A percentile compares a stretch with the other conserved stretches of the same genome.
These are phyloP conservation scores for Imleria badia DNA, from an alignment of 768 basidiomycete species.

Conservation along the genomic window DNA sequence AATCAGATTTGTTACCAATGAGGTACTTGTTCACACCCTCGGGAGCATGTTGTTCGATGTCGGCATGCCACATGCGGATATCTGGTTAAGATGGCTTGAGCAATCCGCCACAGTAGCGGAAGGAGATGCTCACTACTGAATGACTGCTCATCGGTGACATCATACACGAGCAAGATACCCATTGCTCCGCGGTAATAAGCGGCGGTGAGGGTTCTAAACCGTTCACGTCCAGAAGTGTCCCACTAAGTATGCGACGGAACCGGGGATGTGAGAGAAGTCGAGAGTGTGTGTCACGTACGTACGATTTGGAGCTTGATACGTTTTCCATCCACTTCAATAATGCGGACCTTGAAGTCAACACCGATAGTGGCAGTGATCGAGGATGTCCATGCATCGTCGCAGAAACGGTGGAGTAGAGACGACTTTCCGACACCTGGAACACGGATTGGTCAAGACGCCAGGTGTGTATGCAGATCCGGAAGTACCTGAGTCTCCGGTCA, in stretches of 20 bases:
- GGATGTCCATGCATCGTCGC: slow-evolving; percentile 99
- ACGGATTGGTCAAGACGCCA: slow-evolving; percentile 11
- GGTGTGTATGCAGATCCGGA: not conserved
- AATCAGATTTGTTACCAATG: slow-evolving; percentile 98
- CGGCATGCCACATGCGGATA: slow-evolving; percentile 96
- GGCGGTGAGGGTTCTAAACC: slow-evolving; percentile 97
- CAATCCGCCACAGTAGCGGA: slow-evolving; percentile 13
- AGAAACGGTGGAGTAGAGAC: slow-evolving; percentile 90
- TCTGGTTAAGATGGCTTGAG: slow-evolving; percentile 54
- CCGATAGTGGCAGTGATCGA: slow-evolving; percentile 99
- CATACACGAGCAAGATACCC: slow-evolving; percentile 98
- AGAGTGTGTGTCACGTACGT: slow-evolving; percentile 33
- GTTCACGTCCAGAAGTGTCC: slow-evolving; percentile 99
- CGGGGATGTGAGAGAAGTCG: not conserved
- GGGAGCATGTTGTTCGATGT: slow-evolving; percentile 98
- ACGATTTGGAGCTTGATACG: slow-evolving; percentile 99
- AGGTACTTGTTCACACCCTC: slow-evolving; percentile 99
- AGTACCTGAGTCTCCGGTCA: slow-evolving; percentile 93
- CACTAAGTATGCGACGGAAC: slow-evolving; percentile 59
- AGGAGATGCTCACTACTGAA: slow-evolving; percentile 81
- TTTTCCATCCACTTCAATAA: slow-evolving; percentile 97
- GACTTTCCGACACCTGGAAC: slow-evolving; percentile 90
- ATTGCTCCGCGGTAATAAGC: slow-evolving; percentile 99
- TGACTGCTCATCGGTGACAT: slow-evolving; percentile 91
- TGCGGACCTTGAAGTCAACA: slow-evolving; percentile 99